A percentile compares a stretch with the other conserved stretches of the same genome.
Conservation (phyloP, 2,329 filamentous ascomycete species). For the Calonectria ilicicola region DNA sequence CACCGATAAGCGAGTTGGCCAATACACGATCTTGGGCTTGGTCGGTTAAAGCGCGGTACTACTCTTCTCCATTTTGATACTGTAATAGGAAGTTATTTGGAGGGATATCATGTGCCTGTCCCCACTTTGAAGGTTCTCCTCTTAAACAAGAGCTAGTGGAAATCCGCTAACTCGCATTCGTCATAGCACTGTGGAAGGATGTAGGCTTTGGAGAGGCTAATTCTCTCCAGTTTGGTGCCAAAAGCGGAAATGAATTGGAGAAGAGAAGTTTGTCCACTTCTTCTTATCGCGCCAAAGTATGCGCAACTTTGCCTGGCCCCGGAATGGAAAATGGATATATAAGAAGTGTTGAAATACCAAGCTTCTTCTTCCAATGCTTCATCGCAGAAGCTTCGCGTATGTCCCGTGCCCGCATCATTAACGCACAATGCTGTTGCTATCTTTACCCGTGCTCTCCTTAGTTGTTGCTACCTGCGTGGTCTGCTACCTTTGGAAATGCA, state of each 20-base stretch:
- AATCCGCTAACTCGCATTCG: not conserved
- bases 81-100: not conserved
- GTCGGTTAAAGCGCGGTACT: not conserved
- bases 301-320: not conserved
- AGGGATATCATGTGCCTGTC: not conserved
- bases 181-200: not conserved
- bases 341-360: not conserved
- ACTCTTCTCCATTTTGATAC: not conserved
- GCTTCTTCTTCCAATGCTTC: not conserved
- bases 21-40: not conserved
- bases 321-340: not conserved
- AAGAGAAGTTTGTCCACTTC: not conserved
- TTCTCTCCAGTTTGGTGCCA: not conserved
- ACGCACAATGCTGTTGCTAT: not conserved
- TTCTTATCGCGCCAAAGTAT: not conserved
- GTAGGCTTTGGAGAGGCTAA: not conserved
- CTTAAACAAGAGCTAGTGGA: not conserved
- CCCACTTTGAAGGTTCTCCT: not conserved
- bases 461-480: not conserved
- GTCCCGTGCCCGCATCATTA: not conserved
- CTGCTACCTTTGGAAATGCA: slow-evolving; percentile 31
- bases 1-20: not conserved
- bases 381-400: not conserved
- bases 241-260: not conserved
- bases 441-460: not conserved